Percentiles rank a stretch among this genome's conserved stretches.
These are phyloP conservation scores for Coprinellus aureogranulatus DNA, from an alignment of 768 basidiomycete species.

Conservation along the genomic window DNA sequence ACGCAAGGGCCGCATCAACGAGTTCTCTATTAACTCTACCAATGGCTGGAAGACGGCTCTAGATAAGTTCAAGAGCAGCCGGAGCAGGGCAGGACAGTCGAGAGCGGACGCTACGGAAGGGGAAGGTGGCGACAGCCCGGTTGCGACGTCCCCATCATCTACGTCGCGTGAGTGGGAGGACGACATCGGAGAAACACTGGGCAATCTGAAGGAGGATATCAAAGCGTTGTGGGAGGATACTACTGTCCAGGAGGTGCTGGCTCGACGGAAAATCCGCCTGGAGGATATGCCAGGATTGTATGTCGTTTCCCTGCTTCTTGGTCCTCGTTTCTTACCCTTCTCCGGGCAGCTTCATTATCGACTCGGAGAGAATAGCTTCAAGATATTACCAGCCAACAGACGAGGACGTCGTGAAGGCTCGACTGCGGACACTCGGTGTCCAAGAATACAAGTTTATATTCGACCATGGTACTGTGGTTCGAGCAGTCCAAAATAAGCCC, in stretches of 20 bases:
- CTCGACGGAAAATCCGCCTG: slow-evolving; percentile 49
- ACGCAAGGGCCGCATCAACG: slow-evolving; percentile 31
- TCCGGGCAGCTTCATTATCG: slow-evolving; percentile 59
- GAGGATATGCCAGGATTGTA: slow-evolving; percentile 77
- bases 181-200: slow-evolving; percentile 56
- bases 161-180: slow-evolving; percentile 42
- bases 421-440: slow-evolving; percentile 73
- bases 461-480: slow-evolving; percentile 49
- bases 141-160: slow-evolving; percentile 4
- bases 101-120: background rate
- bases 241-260: slow-evolving; percentile 59
- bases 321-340: slow-evolving; percentile 8
- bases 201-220: slow-evolving; percentile 64
- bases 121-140: slow-evolving; percentile 15
- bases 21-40: slow-evolving; percentile 59
- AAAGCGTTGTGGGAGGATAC: slow-evolving; percentile 67
- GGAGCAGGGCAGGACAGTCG: slow-evolving; percentile 10
- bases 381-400: slow-evolving; percentile 68
- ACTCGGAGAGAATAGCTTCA: slow-evolving; percentile 62
- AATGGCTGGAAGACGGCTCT: slow-evolving; percentile 68
- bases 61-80: slow-evolving; percentile 49
- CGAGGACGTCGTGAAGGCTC: slow-evolving; percentile 75
- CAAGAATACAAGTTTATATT: slow-evolving; percentile 71
- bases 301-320: slow-evolving; percentile 24
- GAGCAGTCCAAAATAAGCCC: background rate